Evolutionary conservation across 345 rosid species (phyloP), one percentile per base, ranked within the genome.

Genomic region (Aurinia saxatilis): DNA sequence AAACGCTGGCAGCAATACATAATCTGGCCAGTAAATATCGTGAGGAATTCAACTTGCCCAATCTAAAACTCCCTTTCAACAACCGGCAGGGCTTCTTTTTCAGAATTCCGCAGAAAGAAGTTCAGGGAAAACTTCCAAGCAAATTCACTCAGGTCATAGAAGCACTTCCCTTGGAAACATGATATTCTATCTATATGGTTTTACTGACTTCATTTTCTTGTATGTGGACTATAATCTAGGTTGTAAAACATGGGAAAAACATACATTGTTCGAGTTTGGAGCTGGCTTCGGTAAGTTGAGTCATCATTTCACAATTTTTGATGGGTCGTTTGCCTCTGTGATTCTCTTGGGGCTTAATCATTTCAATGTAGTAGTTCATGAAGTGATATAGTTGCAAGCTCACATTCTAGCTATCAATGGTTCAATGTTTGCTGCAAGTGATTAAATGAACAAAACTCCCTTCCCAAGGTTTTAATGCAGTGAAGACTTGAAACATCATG

Each of bases 41-140:
- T 15, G 91, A 84, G 75, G 95, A 87, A 73, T 85, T 85, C 79
- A 81, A 74, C 65, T 75, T 92, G 67, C 91, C 95, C 68, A 92
- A 82, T 80, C 75, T 92, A 71, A 92, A 92, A 74, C 84, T 92
- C 56, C 97, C 95, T n/a, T 92, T 92, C 78, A 92, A 89, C 84
- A 89, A 73, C 57, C 81, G 89, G 73, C 97, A 87, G 69, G 98
- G 98, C n/a, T 92, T 92, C 88, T 89, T 87, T 78, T 80, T 89
- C 51, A 92, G 98, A 78, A 84, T 92, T 76, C 86, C 93, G 33
- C 84, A 68, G 55, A 92, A 92, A 74, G 97, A 87, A 50, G 77
- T 85, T 63, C 88, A 83, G 73, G 93, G 93, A 79, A 85, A 80
- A 80, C 90, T 89, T 72, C 97, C 98, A 16, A 82, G 70, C 81